Percentiles rank a stretch among this genome's conserved stretches.
Evolutionary conservation across 1,284 basidiomycete genomes (phyloP).

Genomic region (Vanrija sp.): DNA sequence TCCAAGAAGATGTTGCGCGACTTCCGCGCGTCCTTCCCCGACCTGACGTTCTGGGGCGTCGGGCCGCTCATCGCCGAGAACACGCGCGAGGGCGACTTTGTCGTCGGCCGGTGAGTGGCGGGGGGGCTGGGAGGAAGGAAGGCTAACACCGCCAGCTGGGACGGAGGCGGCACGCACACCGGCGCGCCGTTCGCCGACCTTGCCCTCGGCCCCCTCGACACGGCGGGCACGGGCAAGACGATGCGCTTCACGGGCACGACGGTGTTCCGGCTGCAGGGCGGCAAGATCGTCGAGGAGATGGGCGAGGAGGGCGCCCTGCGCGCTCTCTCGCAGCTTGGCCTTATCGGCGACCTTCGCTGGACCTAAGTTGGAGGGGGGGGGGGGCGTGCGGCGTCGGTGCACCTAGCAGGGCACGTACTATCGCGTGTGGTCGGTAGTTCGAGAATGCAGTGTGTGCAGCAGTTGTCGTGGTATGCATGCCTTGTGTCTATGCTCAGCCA

Average conservation of each 20-base stretch:
- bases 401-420: too few species aligned
- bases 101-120: neutral
- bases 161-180: neutral
- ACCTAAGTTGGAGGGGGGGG: neutral
- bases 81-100: conserved; percentile 2
- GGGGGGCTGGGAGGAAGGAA: neutral
- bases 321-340: neutral
- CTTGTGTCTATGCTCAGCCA: too few species aligned
- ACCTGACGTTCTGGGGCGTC: conserved; percentile 1
- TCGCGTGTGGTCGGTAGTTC: too few species aligned
- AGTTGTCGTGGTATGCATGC: too few species aligned
- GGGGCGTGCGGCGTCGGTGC: too few species aligned
- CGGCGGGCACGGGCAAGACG: neutral
- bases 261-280: neutral
- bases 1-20: neutral
- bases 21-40: neutral
- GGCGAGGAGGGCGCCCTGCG: neutral
- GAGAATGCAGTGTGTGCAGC: too few species aligned
- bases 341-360: neutral
- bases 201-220: neutral
- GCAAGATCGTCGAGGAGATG: neutral
- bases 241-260: neutral
- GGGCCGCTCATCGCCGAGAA: conserved; percentile 1
- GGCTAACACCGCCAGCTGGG: neutral
- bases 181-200: neutral